Base-by-base conservation (phyloP, 331 rosid species). In the Acacia concinna region DNA sequence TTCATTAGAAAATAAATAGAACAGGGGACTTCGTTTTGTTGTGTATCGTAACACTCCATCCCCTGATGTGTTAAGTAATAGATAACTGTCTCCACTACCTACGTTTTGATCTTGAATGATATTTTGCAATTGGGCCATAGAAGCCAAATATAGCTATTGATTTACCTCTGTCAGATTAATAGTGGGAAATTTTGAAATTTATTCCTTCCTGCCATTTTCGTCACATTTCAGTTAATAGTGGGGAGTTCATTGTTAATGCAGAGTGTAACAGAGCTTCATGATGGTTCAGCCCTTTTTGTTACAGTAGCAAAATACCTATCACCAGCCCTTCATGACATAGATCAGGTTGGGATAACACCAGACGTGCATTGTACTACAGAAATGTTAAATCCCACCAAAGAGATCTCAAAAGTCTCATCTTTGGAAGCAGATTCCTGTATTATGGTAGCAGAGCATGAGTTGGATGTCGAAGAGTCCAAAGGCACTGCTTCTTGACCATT, bases 211-310 rank as follows among this genome's bases (percentile, higher is more conserved):
- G n/a, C 67, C 21, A 28, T 60, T 60, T 60, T 62, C 68, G 17
- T 63, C 54, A 41, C 41, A 51, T 76, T 31, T 59, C 51, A 51
- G 73, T 54, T 73, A 49, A 77, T 32, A 21, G n/a, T 13, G 25
- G 11, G 82, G 59, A 56, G 43, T 67, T 73, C 57, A 44, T 71
- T 46, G 63, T 75, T 25, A 49, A 68, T 84, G 27, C 87, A 95
- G 99, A 95, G 97, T 71, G 98, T 95, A 21, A 95, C 98, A 12
- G 96, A 93, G 88, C 92, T 95, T 76, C 93, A 91, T 70, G 99
- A 95, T 28, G 99, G 99, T 4, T 95, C 99, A 6, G 99, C 99
- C 14, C 89, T 95, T 65, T 91, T 95, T 74, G 93, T 95, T 44
- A 93, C 99, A 2, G 97, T 95, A 1, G 99, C 99, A 3, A 95